Evolutionary conservation across 78 protist genomes (phyloP).

Genomic region (Polysphondylium violaceum): DNA sequence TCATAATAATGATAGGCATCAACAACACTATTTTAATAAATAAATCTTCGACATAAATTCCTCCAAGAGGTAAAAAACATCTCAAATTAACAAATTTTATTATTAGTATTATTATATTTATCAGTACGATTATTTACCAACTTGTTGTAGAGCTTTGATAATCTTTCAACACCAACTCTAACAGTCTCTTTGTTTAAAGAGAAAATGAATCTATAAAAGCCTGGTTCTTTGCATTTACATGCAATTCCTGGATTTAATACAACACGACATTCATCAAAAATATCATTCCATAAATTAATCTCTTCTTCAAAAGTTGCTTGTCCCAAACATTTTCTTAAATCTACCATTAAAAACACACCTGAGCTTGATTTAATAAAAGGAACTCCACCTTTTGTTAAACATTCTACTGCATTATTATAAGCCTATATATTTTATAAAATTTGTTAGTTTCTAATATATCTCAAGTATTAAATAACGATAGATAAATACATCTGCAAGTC

Average conservation of each 20-base stretch:
- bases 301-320: slow-evolving; percentile 4
- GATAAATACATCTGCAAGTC: background rate
- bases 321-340: slow-evolving; percentile 21
- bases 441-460: too few species aligned
- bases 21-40: too few species aligned
- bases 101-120: too few species aligned
- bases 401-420: slow-evolving; percentile 3
- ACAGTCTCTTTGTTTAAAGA: background rate
- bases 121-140: too few species aligned
- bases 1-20: too few species aligned
- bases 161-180: slow-evolving; percentile 19
- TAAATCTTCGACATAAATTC: too few species aligned
- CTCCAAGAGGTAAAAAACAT: too few species aligned
- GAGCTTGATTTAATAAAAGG: slow-evolving; percentile 36
- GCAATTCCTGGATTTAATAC: slow-evolving; percentile 26
- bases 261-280: slow-evolving; percentile 8
- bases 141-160: slow-evolving; percentile 4
- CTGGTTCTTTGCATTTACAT: slow-evolving; percentile 12
- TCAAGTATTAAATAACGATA: too few species aligned
- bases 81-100: too few species aligned
- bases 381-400: background rate
- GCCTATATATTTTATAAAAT: too few species aligned
- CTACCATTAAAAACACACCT: slow-evolving; percentile 55
- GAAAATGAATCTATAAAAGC: slow-evolving; percentile 32
- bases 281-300: slow-evolving; percentile 28